Conservation (phyloP, 2,329 filamentous ascomycete genomes). For the Penicillium sp. region DNA sequence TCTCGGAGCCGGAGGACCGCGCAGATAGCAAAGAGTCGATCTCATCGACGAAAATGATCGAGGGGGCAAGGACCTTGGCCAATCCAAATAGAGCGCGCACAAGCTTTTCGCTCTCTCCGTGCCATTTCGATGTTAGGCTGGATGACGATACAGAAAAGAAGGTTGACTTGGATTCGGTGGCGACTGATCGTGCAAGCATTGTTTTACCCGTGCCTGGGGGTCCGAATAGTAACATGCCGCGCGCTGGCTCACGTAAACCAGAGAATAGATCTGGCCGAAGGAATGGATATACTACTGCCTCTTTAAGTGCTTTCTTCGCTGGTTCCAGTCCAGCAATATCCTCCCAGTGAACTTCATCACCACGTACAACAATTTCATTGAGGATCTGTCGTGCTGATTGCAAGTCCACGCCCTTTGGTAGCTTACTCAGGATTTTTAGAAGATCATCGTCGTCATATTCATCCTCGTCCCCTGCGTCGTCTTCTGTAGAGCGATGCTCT, state of each 20-base stretch:
- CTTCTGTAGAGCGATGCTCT: constrained; percentile 51
- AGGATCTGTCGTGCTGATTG: constrained; percentile 85
- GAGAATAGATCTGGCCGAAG: constrained; percentile 93
- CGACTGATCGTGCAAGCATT: constrained; percentile 92
- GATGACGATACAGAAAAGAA: constrained; percentile 98
- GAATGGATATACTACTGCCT: constrained; percentile 96
- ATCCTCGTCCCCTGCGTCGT: constrained; percentile 47
- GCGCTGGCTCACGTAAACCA: constrained; percentile 87
- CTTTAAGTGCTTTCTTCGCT: constrained; percentile 88
- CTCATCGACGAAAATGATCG: constrained; percentile 97
- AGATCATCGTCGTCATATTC: constrained; percentile 57
- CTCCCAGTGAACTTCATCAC: constrained; percentile 91
- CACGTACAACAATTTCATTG: constrained; percentile 92
- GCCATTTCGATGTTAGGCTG: constrained; percentile 90
- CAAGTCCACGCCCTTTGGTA: constrained; percentile 80
- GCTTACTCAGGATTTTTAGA: constrained; percentile 66
- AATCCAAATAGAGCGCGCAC: constrained; percentile 87
- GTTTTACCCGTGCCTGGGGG: constrained; percentile 98
- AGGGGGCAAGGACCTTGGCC: constrained; percentile 85
- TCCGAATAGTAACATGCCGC: constrained; percentile 94
- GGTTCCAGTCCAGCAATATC: constrained; percentile 89
- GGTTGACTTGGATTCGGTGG: constrained; percentile 89
- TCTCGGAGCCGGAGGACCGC: constrained; percentile 73
- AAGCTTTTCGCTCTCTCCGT: constrained; percentile 94
- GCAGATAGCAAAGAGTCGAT: constrained; percentile 92